Evolutionary conservation across 2,329 filamentous ascomycete species (phyloP).

Genomic region (Colletotrichum liaoningense): DNA sequence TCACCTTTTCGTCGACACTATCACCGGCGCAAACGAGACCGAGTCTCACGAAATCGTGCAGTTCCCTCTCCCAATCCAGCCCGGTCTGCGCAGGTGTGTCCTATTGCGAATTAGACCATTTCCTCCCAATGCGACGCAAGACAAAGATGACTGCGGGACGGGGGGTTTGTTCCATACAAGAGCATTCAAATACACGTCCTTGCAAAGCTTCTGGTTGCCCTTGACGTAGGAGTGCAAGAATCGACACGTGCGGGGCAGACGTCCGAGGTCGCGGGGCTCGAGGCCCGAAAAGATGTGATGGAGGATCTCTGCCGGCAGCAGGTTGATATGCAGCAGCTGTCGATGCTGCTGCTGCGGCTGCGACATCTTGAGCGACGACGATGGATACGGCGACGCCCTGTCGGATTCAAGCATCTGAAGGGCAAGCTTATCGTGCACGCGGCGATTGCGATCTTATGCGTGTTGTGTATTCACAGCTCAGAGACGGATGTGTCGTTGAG

Average conservation of each 20-base stretch:
- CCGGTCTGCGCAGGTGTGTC: constrained; percentile 47
- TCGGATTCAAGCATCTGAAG: not conserved
- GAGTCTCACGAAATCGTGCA: constrained; percentile 58
- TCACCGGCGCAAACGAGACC: constrained; percentile 53
- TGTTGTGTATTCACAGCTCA: not conserved
- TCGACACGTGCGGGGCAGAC: constrained; percentile 63
- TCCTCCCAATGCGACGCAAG: not conserved
- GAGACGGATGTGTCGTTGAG: not conserved
- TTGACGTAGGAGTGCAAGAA: constrained; percentile 65
- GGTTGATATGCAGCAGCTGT: constrained; percentile 20
- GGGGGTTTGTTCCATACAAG: constrained; percentile 56
- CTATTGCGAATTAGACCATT: constrained; percentile 37
- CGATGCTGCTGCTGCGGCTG: not conserved
- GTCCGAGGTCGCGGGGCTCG: constrained; percentile 65
- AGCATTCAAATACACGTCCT: constrained; percentile 68
- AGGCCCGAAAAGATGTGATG: constrained; percentile 70
- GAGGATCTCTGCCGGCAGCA: constrained; percentile 71
- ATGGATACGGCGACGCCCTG: not conserved
- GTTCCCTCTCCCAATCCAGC: constrained; percentile 55
- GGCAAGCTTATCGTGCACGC: not conserved
- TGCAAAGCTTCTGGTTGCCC: constrained; percentile 70
- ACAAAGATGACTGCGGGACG: not conserved
- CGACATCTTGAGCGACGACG: not conserved
- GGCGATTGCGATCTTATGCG: not conserved
- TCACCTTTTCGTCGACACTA: constrained; percentile 53